Evolutionary conservation across 495 filamentous ascomycete genomes (phyloP).

Genomic region (Symbiotaphrina buchneri): DNA sequence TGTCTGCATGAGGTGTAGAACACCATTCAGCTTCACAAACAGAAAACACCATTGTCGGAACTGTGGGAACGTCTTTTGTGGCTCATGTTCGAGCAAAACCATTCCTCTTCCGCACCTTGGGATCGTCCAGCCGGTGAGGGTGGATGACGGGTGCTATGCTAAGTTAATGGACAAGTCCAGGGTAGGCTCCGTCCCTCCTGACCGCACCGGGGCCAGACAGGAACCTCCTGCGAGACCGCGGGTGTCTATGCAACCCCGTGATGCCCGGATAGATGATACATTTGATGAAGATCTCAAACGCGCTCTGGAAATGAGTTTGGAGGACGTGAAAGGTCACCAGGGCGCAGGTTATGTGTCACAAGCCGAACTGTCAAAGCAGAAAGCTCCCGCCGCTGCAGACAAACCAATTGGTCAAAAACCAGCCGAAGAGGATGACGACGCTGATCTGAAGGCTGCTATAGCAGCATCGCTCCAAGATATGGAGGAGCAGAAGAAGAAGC

Average conservation of each 20-base stretch:
- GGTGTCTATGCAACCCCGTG: slow-evolving; percentile 62
- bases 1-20: slow-evolving; percentile 95
- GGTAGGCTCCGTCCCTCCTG: slow-evolving; percentile 15
- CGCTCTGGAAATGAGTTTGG: slow-evolving; percentile 87
- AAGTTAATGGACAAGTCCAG: slow-evolving; percentile 64
- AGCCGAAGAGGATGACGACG: slow-evolving; percentile 59
- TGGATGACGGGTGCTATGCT: slow-evolving; percentile 90
- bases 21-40: slow-evolving; percentile 90
- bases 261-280: slow-evolving; percentile 60
- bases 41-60: slow-evolving; percentile 96
- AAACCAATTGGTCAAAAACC: slow-evolving; percentile 1
- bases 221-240: slow-evolving; percentile 26
- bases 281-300: slow-evolving; percentile 91
- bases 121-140: slow-evolving; percentile 74
- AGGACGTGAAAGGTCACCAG: slow-evolving; percentile 56
- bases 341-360: slow-evolving; percentile 48
- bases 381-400: slow-evolving; percentile 9
- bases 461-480: slow-evolving; percentile 92
- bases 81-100: slow-evolving; percentile 74
- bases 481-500: slow-evolving; percentile 90
- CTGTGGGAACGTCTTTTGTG: slow-evolving; percentile 91
- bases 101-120: slow-evolving; percentile 81
- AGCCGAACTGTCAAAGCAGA: slow-evolving; percentile 16
- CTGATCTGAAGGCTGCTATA: slow-evolving; percentile 87
- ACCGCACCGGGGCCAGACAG: slow-evolving; percentile 25